Evolutionary conservation across 1,284 basidiomycete genomes (phyloP).

Genomic region (Cutaneotrichosporon cutaneum): DNA sequence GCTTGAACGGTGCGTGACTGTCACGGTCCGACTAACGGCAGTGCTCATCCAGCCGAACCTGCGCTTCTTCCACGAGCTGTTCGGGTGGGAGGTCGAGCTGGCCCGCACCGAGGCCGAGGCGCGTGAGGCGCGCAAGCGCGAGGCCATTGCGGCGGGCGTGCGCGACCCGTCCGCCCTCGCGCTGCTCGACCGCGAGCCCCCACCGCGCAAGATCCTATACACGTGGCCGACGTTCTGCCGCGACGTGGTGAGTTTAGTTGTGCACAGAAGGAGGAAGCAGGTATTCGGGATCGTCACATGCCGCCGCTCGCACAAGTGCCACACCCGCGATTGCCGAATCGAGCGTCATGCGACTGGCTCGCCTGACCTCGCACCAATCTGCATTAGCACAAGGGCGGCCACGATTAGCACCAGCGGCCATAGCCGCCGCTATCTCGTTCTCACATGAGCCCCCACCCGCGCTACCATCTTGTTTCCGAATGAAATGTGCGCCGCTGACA

Average conservation of each 20-base stretch:
- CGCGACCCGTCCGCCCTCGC: constrained; percentile 27
- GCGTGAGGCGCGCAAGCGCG: constrained; percentile 21
- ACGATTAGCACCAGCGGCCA: no score
- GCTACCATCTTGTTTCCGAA: neutral
- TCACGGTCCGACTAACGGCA: constrained; percentile 17
- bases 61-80: constrained; percentile 85
- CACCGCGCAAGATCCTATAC: constrained; percentile 37
- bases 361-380: neutral
- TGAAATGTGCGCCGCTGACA: constrained; percentile 4
- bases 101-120: constrained; percentile 39
- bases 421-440: neutral
- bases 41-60: constrained; percentile 93
- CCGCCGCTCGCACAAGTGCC: neutral
- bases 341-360: neutral
- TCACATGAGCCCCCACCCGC: neutral
- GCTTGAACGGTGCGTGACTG: constrained; percentile 44
- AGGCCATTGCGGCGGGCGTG: constrained; percentile 28
- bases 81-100: constrained; percentile 86
- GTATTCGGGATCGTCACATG: neutral
- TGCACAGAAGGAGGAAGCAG: no score
- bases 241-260: constrained; percentile 52
- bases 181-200: constrained; percentile 22
- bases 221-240: constrained; percentile 52
- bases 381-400: no score
- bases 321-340: neutral